A percentile compares a stretch with the other conserved stretches of the same genome.
Conservation (phyloP, 768 basidiomycete species). For the Pisolithus albus region DNA sequence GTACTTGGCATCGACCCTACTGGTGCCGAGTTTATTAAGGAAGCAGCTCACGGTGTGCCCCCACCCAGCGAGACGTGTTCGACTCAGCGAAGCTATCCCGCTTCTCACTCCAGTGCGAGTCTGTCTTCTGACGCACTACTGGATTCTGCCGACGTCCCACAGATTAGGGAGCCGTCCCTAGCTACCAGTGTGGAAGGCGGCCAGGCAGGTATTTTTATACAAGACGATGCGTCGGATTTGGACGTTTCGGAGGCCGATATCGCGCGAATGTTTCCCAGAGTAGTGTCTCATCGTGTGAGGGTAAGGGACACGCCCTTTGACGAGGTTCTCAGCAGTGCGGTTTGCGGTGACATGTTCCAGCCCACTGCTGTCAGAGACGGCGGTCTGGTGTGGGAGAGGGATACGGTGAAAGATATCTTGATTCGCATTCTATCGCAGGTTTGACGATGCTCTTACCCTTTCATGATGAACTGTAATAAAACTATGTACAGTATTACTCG, state of each 20-base stretch:
- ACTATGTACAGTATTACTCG: too few relatives aligned
- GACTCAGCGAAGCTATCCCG: slow-evolving; percentile 9
- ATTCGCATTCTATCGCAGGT: slow-evolving; percentile 52
- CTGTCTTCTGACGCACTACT: slow-evolving; percentile 19
- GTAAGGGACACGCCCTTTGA: slow-evolving; percentile 65
- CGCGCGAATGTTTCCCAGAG: slow-evolving; percentile 64
- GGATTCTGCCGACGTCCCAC: slow-evolving; percentile 12
- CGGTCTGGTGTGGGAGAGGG: slow-evolving; percentile 31
- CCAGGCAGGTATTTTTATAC: slow-evolving; percentile 1
- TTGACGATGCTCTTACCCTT: slow-evolving; percentile 12
- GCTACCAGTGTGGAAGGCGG: slow-evolving; percentile 5
- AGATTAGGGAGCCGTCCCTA: slow-evolving; percentile 2
- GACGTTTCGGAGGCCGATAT: slow-evolving; percentile 73
- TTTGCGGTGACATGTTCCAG: slow-evolving; percentile 45
- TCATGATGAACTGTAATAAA: too few relatives aligned
- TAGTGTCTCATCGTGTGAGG: slow-evolving; percentile 68
- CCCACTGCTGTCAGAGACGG: slow-evolving; percentile 14
- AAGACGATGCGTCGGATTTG: slow-evolving; percentile 28
- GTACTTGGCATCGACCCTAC: slow-evolving; percentile 57
- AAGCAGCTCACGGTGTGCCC: slow-evolving; percentile 15
- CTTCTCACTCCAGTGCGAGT: slow-evolving; percentile 13
- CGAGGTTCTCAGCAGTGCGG: slow-evolving; percentile 57
- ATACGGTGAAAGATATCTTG: slow-evolving; percentile 61
- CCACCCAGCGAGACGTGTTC: slow-evolving; percentile 14
- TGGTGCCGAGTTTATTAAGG: slow-evolving; percentile 49